Percentiles rank a stretch among this genome's conserved stretches.
These are phyloP conservation scores for Ustilago cynodontis DNA, from an alignment of 1,284 basidiomycete species.

Conservation along the genomic window DNA sequence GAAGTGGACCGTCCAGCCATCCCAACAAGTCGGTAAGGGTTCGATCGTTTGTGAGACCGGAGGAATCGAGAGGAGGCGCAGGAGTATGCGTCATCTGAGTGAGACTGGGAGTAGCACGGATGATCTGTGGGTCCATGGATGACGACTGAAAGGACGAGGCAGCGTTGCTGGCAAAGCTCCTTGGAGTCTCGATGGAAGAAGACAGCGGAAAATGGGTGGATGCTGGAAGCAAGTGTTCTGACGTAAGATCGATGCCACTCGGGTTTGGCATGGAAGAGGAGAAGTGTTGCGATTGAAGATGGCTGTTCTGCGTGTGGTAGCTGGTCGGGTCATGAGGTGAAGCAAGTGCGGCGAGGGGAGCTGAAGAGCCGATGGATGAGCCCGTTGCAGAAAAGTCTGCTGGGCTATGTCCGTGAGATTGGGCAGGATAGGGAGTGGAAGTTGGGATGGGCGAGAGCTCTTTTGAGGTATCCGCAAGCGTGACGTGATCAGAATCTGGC, in stretches of 20 bases:
- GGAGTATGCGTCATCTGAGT: background rate
- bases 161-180: background rate
- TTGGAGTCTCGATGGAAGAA: background rate
- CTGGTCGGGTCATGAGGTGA: background rate
- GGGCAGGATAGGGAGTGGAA: slow-evolving; percentile 10
- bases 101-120: background rate
- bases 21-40: slow-evolving; percentile 14
- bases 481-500: background rate
- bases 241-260: no score
- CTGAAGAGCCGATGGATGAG: slow-evolving; percentile 1
- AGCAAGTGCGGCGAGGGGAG: background rate
- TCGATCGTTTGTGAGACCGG: background rate
- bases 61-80: background rate
- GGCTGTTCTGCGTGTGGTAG: background rate
- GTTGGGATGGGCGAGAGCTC: background rate
- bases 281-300: background rate
- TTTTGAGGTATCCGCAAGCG: background rate
- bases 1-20: slow-evolving; percentile 19
- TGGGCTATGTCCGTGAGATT: background rate
- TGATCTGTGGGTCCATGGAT: background rate
- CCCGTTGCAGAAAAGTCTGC: background rate
- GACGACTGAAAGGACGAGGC: background rate
- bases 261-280: no score
- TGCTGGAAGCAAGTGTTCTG: background rate
- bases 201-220: background rate